These are phyloP conservation scores for Skeletonema grethae DNA, from an alignment of 108 stramenopile genomes.

Conservation along the genomic window DNA sequence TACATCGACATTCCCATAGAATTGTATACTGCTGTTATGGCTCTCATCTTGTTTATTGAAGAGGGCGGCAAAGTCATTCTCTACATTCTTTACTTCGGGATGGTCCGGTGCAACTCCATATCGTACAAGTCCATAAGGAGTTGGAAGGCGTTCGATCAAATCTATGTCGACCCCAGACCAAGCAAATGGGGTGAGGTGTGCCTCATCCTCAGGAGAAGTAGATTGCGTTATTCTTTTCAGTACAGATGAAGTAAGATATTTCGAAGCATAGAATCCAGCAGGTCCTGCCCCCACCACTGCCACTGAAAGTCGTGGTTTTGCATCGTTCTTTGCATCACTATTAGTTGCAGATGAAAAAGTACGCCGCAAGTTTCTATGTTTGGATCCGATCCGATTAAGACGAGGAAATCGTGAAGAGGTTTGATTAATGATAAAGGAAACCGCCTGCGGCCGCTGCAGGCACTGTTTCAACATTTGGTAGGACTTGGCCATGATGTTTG, in stretches of 20 bases:
- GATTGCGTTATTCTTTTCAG: constrained; percentile 13
- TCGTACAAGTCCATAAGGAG: constrained; percentile 94
- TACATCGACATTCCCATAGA: constrained; percentile 88
- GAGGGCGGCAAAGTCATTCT: constrained; percentile 87
- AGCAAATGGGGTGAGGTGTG: constrained; percentile 9
- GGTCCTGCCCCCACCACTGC: constrained; percentile 89
- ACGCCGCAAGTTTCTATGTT: neutral
- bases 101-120: constrained; percentile 98
- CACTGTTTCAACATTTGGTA: neutral
- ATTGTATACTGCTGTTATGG: constrained; percentile 31
- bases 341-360: neutral
- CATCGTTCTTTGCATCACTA: no score
- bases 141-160: constrained; percentile 88
- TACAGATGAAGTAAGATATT: constrained; percentile 79
- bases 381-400: neutral
- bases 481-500: no score
- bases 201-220: neutral
- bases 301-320: constrained; percentile 39
- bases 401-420: neutral
- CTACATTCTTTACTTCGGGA: constrained; percentile 97
- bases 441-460: neutral
- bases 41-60: constrained; percentile 38
- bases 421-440: neutral
- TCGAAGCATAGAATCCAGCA: constrained; percentile 95
- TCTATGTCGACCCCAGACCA: constrained; percentile 64